Conservation (phyloP, 257 asterid genomes). For the Solanum paucissectum region DNA sequence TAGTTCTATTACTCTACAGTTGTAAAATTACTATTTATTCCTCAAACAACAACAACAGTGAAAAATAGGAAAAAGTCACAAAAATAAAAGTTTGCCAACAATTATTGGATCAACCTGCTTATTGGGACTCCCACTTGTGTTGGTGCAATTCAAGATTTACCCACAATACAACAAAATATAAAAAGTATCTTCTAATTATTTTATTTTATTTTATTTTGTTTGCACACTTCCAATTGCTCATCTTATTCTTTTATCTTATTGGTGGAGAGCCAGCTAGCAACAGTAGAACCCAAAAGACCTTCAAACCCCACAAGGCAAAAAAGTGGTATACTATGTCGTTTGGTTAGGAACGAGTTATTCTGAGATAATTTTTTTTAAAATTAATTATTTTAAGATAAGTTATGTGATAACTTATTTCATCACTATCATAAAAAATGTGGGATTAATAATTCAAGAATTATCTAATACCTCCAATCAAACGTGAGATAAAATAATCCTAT, state of each 20-base stretch:
- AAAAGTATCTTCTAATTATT: background rate
- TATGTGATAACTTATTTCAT: no score
- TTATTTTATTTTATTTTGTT: background rate
- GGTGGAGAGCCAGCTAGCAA: background rate
- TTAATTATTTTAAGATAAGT: background rate
- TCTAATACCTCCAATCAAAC: no score
- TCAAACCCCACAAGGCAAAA: background rate
- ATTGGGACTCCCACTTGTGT: slow-evolving; percentile 15
- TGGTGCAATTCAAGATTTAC: background rate
- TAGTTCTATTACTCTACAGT: background rate
- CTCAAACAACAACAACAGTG: background rate
- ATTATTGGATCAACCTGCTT: slow-evolving; percentile 10
- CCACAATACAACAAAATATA: background rate
- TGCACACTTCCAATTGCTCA: background rate
- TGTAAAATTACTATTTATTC: background rate
- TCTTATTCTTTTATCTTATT: background rate
- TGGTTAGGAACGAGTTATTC: background rate
- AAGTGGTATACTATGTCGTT: background rate
- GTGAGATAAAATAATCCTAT: no score
- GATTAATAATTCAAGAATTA: no score
- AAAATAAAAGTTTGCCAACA: background rate
- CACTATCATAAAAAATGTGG: no score
- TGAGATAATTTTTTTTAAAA: no score
- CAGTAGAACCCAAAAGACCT: background rate
- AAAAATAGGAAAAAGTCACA: background rate